phyloP scores from a whole-genome alignment of 2,329 filamentous ascomycete genomes.

The Monosporascus ibericus region DNA sequence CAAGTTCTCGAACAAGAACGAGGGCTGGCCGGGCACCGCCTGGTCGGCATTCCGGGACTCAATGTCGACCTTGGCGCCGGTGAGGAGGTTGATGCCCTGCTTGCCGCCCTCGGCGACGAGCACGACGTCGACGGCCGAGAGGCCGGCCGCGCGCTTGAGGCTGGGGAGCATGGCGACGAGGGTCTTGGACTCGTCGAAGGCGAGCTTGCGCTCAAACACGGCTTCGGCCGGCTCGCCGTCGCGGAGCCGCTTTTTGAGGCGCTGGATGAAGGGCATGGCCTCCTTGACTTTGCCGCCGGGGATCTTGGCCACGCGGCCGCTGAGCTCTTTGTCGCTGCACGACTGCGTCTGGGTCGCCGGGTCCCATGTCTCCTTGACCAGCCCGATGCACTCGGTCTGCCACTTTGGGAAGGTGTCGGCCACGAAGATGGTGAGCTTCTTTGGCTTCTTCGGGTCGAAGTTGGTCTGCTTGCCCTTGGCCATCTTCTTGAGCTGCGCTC shows the following conservation, averaged over 20 bases:
- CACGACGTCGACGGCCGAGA: conserved; percentile 66
- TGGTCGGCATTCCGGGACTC: too few species aligned
- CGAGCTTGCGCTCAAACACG: conserved; percentile 78
- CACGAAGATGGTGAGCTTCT: conserved; percentile 82
- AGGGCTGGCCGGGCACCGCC: conserved; percentile 76
- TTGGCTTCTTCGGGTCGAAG: conserved; percentile 88
- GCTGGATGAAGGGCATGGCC: conserved; percentile 94
- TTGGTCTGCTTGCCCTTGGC: conserved; percentile 81
- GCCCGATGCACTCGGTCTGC: conserved; percentile 85
- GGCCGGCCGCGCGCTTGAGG: conserved; percentile 66
- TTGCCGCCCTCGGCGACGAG: conserved; percentile 42
- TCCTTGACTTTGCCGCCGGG: conserved; percentile 94
- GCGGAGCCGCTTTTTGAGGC: conserved; percentile 75
- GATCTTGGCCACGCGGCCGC: conserved; percentile 35
- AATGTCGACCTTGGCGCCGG: conserved; percentile 50
- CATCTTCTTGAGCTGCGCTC: conserved; percentile 77
- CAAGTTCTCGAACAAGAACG: conserved; percentile 81
- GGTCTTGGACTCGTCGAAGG: conserved; percentile 77
- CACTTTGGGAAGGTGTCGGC: conserved; percentile 77
- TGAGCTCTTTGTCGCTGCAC: conserved; percentile 45
- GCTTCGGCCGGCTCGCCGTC: conserved; percentile 57
- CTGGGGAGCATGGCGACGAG: conserved; percentile 72
- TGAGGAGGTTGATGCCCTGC: conserved; percentile 49
- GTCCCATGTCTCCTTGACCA: conserved; percentile 68
- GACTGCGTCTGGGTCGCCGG: conserved; percentile 21